Percentiles rank a stretch among this genome's conserved stretches.
Evolutionary conservation across 2,329 filamentous ascomycete species (phyloP).

Genomic region (Aspergillus persii): DNA sequence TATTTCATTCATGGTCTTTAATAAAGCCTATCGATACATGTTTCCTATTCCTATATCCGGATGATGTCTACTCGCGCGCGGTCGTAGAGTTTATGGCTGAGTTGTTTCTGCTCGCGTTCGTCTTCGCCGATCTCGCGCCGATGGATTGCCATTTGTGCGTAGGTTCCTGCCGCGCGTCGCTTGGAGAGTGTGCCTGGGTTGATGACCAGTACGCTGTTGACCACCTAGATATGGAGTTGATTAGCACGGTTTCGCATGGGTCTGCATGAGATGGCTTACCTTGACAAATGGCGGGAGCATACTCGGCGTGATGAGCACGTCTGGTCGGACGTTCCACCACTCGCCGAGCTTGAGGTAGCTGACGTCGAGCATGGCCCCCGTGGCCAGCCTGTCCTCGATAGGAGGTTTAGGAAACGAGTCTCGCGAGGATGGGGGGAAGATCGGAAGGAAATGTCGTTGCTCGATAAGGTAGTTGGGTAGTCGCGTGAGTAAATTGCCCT

Average conservation of each 20-base stretch:
- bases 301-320: constrained; percentile 80
- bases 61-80: constrained; percentile 83
- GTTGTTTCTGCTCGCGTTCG: constrained; percentile 56
- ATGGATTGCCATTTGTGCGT: constrained; percentile 73
- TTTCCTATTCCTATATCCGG: constrained; percentile 56
- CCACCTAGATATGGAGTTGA: constrained; percentile 58
- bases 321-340: constrained; percentile 81
- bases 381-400: constrained; percentile 57
- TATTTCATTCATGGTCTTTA: constrained; percentile 9
- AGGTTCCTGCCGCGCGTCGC: constrained; percentile 79
- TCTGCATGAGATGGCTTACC: constrained; percentile 54
- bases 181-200: constrained; percentile 90
- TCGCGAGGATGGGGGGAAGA: constrained; percentile 78
- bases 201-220: constrained; percentile 84
- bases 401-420: constrained; percentile 65
- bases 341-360: constrained; percentile 86
- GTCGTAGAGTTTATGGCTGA: constrained; percentile 75
- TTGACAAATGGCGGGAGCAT: constrained; percentile 82
- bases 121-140: constrained; percentile 60
- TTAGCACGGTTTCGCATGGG: not conserved
- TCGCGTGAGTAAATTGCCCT: constrained; percentile 66
- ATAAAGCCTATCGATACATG: not conserved
- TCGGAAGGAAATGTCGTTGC: constrained; percentile 85
- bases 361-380: constrained; percentile 77
- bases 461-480: constrained; percentile 76